Percentiles rank a stretch among this genome's conserved stretches.
These are phyloP conservation scores for Roridomyces roridus DNA, from an alignment of 768 basidiomycete genomes.

Conservation along the genomic window DNA sequence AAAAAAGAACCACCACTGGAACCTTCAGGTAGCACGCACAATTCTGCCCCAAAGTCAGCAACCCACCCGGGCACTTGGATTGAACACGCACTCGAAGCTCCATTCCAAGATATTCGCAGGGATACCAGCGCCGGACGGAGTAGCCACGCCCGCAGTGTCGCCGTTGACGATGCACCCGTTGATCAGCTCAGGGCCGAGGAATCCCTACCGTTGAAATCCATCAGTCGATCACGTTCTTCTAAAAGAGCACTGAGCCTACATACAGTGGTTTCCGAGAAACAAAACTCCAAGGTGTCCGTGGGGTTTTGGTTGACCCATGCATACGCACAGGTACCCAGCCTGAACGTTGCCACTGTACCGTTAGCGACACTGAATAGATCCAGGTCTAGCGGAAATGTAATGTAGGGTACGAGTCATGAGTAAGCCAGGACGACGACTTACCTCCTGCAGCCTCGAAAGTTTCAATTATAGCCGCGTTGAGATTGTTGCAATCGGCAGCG, in stretches of 20 bases:
- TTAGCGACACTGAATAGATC: conserved; percentile 1
- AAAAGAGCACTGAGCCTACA: not conserved
- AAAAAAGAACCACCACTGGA: no score
- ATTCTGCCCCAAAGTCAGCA: no score
- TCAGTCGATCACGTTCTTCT: not conserved
- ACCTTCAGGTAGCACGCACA: no score
- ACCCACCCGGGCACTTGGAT: no score
- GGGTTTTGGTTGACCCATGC: conserved; percentile 16
- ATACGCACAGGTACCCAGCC: conserved; percentile 5
- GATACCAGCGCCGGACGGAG: no score
- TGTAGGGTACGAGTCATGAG: no score
- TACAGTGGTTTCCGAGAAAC: not conserved
- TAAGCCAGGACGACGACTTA: no score
- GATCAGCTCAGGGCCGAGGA: not conserved
- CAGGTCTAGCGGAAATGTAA: no score
- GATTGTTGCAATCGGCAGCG: not conserved
- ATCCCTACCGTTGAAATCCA: not conserved
- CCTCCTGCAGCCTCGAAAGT: no score
- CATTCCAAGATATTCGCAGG: no score
- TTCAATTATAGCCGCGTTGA: no score
- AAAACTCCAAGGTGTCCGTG: conserved; percentile 1
- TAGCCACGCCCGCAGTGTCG: conserved; percentile 5
- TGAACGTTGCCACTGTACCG: conserved; percentile 4
- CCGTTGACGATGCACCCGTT: not conserved
- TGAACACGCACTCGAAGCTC: no score